Evolutionary conservation across 345 rosid species (phyloP), one percentile per base, ranked within the genome.

Genomic region (Pugionium dolabratum): DNA sequence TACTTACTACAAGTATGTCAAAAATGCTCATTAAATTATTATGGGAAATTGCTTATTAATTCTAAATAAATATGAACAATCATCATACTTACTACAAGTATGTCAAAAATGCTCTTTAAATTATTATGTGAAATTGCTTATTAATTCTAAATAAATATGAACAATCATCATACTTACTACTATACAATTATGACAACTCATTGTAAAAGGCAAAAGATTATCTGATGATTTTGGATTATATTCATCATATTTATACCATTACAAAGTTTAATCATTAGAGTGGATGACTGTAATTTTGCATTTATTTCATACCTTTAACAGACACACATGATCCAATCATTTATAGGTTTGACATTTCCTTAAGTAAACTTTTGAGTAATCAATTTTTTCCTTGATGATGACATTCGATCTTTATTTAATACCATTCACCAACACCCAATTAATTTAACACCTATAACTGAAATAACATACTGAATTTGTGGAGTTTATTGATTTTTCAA

Each of bases 301-400:
- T 28, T 42, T 54, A 29, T 58, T 8, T 9, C 46, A 40, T 64
- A 57, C 34, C 11, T 29, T 18, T 18, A 18, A 34, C 3, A 4
- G 65, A 45, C 30, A 42, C 54, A 66, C 71, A 57, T 72, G 71
- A 36, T 64, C 66, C 42, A 51, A 72, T 72, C 71, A 72, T 65
- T 65, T 27, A 29, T 6, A 3, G 49, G 66, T 50, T 72, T 72
- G 76, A 52, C 71, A 52, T 72, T 65, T 65, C 28, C 66, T 36
- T 1, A 3, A 32, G 3, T 55, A 45, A 36, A 62, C 4, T 9
- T 53, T 34, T 47, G 5, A 32, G 36, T 25, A 59, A 26, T 51
- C 35, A 39, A 29, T 9, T 18, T 4, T 9, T 25, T 1, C 5
- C 3, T 47, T 47, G 7, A 4, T 67, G 2, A 41, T 36, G 9